A percentile compares a stretch with the other conserved stretches of the same genome.
phyloP scores from a whole-genome alignment of 1,284 basidiomycete genomes.

The Ceratobasidium sp. region DNA sequence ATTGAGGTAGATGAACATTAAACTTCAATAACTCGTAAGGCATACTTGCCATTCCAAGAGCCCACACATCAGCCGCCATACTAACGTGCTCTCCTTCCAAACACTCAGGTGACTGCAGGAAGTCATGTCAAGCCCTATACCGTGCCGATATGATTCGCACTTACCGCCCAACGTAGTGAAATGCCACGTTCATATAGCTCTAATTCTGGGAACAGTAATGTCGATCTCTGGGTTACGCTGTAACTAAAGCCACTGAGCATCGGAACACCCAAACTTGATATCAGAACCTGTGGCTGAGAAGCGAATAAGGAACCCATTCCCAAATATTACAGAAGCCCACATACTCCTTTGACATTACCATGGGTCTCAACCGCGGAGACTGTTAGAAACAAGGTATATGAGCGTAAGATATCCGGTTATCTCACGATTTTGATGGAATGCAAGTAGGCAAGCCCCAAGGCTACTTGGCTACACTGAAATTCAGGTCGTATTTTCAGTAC shows the following conservation, averaged over 20 bases:
- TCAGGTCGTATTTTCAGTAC: neutral
- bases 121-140: too few species aligned
- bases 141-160: too few species aligned
- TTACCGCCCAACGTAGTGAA: conserved; percentile 1
- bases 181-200: neutral
- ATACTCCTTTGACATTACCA: conserved; percentile 1
- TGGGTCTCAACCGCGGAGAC: neutral
- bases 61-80: conserved; percentile 3
- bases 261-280: neutral
- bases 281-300: neutral
- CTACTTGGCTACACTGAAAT: neutral
- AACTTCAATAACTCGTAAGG: too few species aligned
- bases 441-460: conserved; percentile 1
- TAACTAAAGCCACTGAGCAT: neutral
- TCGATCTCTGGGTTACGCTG: too few species aligned
- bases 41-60: conserved; percentile 16
- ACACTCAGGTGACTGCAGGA: too few species aligned
- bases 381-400: neutral
- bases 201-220: neutral
- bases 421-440: conserved; percentile 8
- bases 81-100: too few species aligned
- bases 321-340: neutral
- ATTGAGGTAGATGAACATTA: neutral
- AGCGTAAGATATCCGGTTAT: too few species aligned
- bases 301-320: neutral